phyloP scores from a whole-genome alignment of 2,329 filamentous ascomycete species.

The Ophiostoma sp. region DNA sequence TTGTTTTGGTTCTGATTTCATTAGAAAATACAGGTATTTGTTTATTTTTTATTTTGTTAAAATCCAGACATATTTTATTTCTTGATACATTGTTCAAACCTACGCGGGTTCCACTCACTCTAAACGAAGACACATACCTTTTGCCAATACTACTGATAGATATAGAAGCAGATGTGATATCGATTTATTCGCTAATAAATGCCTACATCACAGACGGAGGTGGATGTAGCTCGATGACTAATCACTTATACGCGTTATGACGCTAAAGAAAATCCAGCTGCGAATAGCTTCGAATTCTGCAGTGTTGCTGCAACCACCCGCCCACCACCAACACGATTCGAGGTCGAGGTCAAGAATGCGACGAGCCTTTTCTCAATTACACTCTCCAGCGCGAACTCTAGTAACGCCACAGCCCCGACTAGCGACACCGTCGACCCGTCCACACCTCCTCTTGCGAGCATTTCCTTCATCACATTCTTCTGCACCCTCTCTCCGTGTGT shows the following conservation, averaged over 20 bases:
- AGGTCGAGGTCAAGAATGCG: not conserved
- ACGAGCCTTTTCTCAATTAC: not conserved
- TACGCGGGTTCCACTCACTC: too few species aligned
- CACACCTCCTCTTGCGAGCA: not conserved
- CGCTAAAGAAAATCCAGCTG: constrained; percentile 4
- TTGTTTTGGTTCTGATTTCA: too few species aligned
- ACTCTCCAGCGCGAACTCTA: not conserved
- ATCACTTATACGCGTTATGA: not conserved
- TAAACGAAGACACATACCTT: too few species aligned
- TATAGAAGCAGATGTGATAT: too few species aligned
- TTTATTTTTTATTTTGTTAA: too few species aligned
- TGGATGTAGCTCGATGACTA: not conserved
- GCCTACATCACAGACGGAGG: not conserved
- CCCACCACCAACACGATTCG: not conserved
- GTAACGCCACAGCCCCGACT: not conserved
- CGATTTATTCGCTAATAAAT: too few species aligned
- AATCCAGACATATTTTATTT: too few species aligned
- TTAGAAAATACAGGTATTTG: too few species aligned
- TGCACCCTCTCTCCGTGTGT: not conserved
- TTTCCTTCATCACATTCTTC: not conserved
- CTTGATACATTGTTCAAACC: too few species aligned
- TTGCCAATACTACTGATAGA: too few species aligned
- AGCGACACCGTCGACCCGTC: not conserved
- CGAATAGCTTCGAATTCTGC: not conserved
- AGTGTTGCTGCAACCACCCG: not conserved